A percentile compares a stretch with the other conserved stretches of the same genome.
Conservation (phyloP, 345 rosid species). For the Psidium friedrichsthalianum region DNA sequence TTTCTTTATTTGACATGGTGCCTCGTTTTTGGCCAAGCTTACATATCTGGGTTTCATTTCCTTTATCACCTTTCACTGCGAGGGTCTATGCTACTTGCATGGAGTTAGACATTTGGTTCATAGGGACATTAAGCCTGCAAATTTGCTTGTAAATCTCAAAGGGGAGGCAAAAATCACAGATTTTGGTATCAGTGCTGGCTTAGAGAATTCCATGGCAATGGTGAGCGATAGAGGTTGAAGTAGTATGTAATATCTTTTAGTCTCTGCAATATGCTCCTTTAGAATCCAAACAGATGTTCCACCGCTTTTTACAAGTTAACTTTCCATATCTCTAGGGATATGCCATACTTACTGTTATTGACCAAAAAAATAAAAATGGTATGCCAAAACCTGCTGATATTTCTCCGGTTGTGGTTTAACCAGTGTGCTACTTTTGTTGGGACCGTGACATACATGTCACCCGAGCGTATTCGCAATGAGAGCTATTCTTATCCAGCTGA, state of each 20-base stretch:
- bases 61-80: not conserved
- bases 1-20: not conserved
- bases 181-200: conserved; percentile 95
- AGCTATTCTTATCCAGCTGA: conserved; percentile 93
- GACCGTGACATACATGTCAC: conserved; percentile 99
- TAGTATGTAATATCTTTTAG: not conserved
- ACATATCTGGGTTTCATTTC: conserved; percentile 1
- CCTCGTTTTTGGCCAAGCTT: conserved; percentile 3
- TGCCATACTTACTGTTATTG: not conserved
- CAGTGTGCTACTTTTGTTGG: conserved; percentile 99
- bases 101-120: conserved; percentile 87
- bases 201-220: conserved; percentile 95
- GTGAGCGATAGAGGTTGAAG: conserved; percentile 24
- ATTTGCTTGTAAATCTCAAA: conserved; percentile 83
- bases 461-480: conserved; percentile 78
- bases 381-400: conserved; percentile 5
- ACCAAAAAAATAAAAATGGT: not conserved
- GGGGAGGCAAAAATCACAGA: conserved; percentile 96
- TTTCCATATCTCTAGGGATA: not conserved
- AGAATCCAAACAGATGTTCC: not conserved
- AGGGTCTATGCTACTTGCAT: conserved; percentile 88
- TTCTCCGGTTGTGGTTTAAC: conserved; percentile 9
- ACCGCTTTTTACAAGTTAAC: not conserved
- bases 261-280: not conserved
- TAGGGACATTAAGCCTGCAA: conserved; percentile 97